Evolutionary conservation across 1,139 yeast genomes (phyloP), one percentile per base, ranked within the genome.

Genomic region (Yamadazyma mexicana): DNA sequence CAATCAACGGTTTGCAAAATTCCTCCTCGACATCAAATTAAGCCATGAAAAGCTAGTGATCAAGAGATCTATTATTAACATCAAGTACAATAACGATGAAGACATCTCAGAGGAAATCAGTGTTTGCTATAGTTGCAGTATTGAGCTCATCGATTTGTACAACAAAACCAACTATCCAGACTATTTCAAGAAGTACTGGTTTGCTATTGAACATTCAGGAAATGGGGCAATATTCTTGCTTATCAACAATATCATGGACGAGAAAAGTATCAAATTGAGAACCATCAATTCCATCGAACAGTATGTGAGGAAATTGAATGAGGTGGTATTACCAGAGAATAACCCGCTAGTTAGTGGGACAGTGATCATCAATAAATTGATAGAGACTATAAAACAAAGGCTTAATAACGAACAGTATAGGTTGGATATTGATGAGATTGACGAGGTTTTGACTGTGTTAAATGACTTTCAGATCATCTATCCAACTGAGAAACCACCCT

Each of bases 131-230:
- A 22, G 33, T 1, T 5, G 15, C 5, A 37, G 49, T 14, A 11
- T 28, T 2, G 32, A 29, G 6, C 17, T 50, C n/a, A 20, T 50
- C 2, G 34, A 44, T 7, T 12, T 29, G 17, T 44, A 50, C 35
- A 43, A 34, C 31, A 34, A 47, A 28, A 26, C 20, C 4, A 33
- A 27, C 9, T 31, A 40, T 31, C 52, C 54, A 6, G 23, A 16
- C 5, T 48, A 35, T 33, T 48, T 29, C 22, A 42, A 42, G 26
- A 48, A 46, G 34, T 48, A 40, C 37, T 50, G 54, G 54, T 11
- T 48, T 10, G 44, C 35, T 2, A 37, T 40, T 32, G 46, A 50
- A 16, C 49, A 48, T 35, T 28, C 38, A 17, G 36, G 46, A 6
- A 37, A 40, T 18, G 54, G 48, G 17, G 34, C 48, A 1, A 42